Base-by-base conservation (phyloP, 2,329 filamentous ascomycete genomes). In the Didymella glomerata region DNA sequence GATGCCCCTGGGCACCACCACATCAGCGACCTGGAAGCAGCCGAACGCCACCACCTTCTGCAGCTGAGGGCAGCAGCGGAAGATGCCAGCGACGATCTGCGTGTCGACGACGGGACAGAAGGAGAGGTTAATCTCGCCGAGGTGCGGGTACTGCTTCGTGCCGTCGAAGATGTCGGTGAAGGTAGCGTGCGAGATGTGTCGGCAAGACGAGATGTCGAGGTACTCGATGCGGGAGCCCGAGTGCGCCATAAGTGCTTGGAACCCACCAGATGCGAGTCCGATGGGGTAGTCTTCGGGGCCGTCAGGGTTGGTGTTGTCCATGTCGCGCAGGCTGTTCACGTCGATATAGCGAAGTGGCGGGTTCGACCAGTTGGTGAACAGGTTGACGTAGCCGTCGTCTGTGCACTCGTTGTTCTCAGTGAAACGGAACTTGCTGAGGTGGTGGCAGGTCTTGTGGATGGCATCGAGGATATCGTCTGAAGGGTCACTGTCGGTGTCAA, bases 171-270 rank as follows among this genome's bases (percentile, higher is more conserved):
- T 88, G 10, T 88, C 84, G 62, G 91, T 87, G 59, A 97, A 93
- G 0, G 91, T 87, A 16, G 85, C 79, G 32, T 84, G 82, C 1
- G 86, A 84, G 63, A 98, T 93, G 74, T 97, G 90, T 3, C 94
- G 89, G 72, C 92, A 96, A 0, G 90, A 91, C 14, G 91, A 86
- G n/a, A 97, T 81, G 70, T 96, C 91, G 32, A 98, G 81, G 40
- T 84, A 80, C 59, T 83, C 82, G 2, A 98, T 77, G 11, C 78
- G 81, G 1, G 78, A 72, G 4, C 91, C 91, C 0, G 93, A 97
- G 73, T 97, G 94, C 0, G 81, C 79, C 91, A 97, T 97, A 42
- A 97, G 78, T 0, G 92, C 91, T 64, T 84, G 81, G 79, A 98
- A 94, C 0, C 90, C 93, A 6, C 84, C 78, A 0, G 88, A 89